phyloP scores from a whole-genome alignment of 345 rosid species.

The Salix arbutifolia region DNA sequence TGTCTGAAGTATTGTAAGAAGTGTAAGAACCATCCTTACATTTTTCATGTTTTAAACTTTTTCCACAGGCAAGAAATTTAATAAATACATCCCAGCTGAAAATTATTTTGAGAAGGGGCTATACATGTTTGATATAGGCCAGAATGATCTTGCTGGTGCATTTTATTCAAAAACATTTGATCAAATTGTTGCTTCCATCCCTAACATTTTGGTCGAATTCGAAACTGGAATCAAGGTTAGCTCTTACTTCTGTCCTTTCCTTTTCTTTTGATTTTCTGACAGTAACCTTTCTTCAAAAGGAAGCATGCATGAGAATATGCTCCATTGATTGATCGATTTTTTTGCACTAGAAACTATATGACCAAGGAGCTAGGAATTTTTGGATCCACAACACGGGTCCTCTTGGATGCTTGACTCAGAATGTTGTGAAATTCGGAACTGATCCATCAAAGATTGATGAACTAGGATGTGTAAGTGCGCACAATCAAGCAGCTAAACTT shows the following conservation, averaged over 20 bases:
- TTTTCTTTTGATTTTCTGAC: neutral
- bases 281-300: neutral
- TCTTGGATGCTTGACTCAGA: slow-evolving; percentile 89
- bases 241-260: neutral
- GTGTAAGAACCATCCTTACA: neutral
- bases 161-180: slow-evolving; percentile 84
- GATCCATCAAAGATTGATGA: slow-evolving; percentile 84
- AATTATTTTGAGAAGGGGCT: slow-evolving; percentile 64
- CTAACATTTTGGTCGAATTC: slow-evolving; percentile 58
- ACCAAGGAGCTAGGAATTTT: slow-evolving; percentile 79
- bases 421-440: slow-evolving; percentile 76
- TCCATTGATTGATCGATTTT: neutral
- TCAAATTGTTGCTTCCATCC: slow-evolving; percentile 75
- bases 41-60: neutral
- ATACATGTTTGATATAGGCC: slow-evolving; percentile 90
- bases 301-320: neutral
- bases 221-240: slow-evolving; percentile 70
- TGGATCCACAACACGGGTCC: slow-evolving; percentile 98
- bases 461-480: slow-evolving; percentile 67
- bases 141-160: slow-evolving; percentile 94
- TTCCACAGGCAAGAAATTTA: slow-evolving; percentile 47
- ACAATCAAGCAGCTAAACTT: slow-evolving; percentile 83
- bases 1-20: neutral
- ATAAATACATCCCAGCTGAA: slow-evolving; percentile 57
- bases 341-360: slow-evolving; percentile 52